Percentiles rank a stretch among this genome's conserved stretches.
Conservation (phyloP, 2,329 filamentous ascomycete genomes). For the Aspergillus aculeatinus region DNA sequence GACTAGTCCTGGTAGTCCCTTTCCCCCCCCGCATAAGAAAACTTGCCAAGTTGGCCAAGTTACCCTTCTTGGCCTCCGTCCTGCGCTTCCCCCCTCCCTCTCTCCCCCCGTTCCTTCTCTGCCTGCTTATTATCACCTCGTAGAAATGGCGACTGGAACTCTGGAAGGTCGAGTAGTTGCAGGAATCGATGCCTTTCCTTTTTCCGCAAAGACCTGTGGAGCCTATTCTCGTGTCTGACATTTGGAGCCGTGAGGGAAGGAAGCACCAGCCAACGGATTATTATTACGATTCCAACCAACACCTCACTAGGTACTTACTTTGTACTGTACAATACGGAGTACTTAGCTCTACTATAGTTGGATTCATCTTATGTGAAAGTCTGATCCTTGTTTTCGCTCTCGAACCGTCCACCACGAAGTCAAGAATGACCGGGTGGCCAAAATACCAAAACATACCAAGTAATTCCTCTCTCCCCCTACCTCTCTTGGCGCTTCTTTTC, state of each 20-base stretch:
- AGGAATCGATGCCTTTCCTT: not conserved
- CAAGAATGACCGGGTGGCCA: not conserved
- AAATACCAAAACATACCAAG: not conserved
- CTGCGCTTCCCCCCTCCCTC: not conserved
- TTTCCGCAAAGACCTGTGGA: not conserved
- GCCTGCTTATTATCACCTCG: not conserved
- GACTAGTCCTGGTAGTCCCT: too few relatives aligned
- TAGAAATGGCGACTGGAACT: too few relatives aligned
- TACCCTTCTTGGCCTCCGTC: not conserved
- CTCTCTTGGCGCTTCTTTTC: conserved; percentile 8
- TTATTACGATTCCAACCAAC: too few relatives aligned
- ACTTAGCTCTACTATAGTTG: too few relatives aligned
- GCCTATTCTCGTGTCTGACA: not conserved
- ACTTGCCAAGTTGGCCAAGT: not conserved
- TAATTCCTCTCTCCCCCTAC: not conserved
- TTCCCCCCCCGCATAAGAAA: not conserved
- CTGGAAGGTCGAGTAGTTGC: not conserved
- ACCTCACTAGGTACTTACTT: too few relatives aligned
- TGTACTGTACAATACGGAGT: too few relatives aligned
- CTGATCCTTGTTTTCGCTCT: too few relatives aligned
- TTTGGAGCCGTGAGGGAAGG: not conserved
- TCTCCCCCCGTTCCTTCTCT: not conserved
- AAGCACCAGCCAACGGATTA: not conserved
- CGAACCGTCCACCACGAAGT: not conserved
- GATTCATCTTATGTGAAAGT: too few relatives aligned